Evolutionary conservation across 768 basidiomycete genomes (phyloP).

Genomic region (Mycena kentingensis): DNA sequence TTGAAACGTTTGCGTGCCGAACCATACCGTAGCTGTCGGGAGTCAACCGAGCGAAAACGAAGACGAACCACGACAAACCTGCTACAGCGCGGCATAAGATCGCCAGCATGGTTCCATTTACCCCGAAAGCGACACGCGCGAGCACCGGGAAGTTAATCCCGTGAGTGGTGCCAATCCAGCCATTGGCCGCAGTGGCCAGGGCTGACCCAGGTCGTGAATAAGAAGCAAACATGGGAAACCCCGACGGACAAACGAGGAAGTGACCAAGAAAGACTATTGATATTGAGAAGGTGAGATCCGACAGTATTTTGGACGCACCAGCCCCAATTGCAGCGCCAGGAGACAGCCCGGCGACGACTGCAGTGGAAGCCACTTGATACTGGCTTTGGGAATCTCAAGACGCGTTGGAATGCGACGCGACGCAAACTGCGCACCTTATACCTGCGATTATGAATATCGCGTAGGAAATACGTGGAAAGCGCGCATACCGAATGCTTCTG

Average conservation of each 20-base stretch:
- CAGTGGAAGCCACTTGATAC: constrained; percentile 25
- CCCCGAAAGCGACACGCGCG: constrained; percentile 23
- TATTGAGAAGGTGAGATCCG: neutral
- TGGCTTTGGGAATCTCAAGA: constrained; percentile 11
- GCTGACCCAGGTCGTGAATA: constrained; percentile 3
- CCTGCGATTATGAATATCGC: constrained; percentile 2
- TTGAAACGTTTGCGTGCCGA: constrained; percentile 24
- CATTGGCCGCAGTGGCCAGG: constrained; percentile 22
- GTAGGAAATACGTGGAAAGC: neutral
- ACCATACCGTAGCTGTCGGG: constrained; percentile 15
- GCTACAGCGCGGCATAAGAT: constrained; percentile 24
- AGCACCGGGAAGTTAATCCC: constrained; percentile 26
- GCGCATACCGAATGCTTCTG: constrained; percentile 23
- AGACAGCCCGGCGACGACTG: constrained; percentile 20
- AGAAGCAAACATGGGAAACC: neutral
- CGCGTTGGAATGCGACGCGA: neutral
- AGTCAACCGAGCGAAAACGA: neutral
- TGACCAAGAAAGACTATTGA: constrained; percentile 22
- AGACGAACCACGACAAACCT: neutral
- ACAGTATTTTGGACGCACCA: neutral
- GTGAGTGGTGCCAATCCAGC: constrained; percentile 22
- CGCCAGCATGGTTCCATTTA: constrained; percentile 19
- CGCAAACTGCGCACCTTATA: constrained; percentile 4
- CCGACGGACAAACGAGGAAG: constrained; percentile 19
- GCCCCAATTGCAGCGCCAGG: constrained; percentile 24